Percentiles rank a stretch among this genome's conserved stretches.
Conservation (phyloP, 2,329 filamentous ascomycete genomes). For the Colletotrichum zoysiae region DNA sequence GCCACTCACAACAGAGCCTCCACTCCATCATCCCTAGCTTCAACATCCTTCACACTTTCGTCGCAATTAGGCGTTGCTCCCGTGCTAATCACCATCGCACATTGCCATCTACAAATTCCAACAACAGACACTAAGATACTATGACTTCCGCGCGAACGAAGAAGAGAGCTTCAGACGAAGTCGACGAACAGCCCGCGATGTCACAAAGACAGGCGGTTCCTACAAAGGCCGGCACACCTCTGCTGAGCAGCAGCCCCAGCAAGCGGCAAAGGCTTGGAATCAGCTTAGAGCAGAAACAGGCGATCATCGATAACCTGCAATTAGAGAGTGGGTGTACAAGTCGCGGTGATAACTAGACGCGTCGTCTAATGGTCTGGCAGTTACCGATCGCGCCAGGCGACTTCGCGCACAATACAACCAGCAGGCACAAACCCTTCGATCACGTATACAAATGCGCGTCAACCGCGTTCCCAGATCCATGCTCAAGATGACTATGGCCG, state of each 20-base stretch:
- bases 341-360: constrained; percentile 10
- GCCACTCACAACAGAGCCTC: constrained; percentile 42
- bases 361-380: constrained; percentile 59
- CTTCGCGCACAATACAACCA: constrained; percentile 89
- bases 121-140: constrained; percentile 46
- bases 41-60: constrained; percentile 23
- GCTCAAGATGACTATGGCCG: constrained; percentile 84
- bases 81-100: constrained; percentile 13
- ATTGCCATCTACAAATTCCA: constrained; percentile 49
- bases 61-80: constrained; percentile 24
- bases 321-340: constrained; percentile 77
- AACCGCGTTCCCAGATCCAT: constrained; percentile 88
- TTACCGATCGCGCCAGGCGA: constrained; percentile 88
- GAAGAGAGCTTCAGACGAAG: constrained; percentile 48
- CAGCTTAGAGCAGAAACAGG: constrained; percentile 82
- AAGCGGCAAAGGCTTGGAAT: constrained; percentile 73
- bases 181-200: constrained; percentile 43
- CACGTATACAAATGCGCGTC: constrained; percentile 91
- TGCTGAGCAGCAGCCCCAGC: constrained; percentile 68
- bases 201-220: constrained; percentile 45
- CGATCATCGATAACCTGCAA: constrained; percentile 88
- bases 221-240: constrained; percentile 52
- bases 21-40: constrained; percentile 14
- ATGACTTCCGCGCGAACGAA: constrained; percentile 63
- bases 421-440: constrained; percentile 86